Conservation (phyloP, 768 basidiomycete species). For the Panellus pusillus region DNA sequence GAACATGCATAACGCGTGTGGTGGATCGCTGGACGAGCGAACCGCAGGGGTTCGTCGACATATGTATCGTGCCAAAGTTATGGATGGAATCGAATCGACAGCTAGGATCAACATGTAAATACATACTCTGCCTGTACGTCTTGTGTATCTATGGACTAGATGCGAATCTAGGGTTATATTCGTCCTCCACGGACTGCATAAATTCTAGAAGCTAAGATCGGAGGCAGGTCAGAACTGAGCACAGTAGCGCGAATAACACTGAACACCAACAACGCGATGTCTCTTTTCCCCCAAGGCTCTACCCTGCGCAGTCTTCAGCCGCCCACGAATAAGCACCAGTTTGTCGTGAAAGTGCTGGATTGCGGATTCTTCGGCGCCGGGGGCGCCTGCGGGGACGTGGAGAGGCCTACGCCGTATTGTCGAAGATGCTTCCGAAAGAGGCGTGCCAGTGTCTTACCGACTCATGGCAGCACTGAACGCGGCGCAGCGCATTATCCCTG, state of each 20-base stretch:
- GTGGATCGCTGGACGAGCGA: too few species aligned
- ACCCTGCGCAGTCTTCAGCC: conserved; percentile 78
- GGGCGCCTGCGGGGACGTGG: conserved; percentile 49
- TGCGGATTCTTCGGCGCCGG: conserved; percentile 47
- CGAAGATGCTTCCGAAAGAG: too few species aligned
- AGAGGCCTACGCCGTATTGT: conserved; percentile 35
- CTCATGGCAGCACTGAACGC: conserved; percentile 49
- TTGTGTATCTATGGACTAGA: too few species aligned
- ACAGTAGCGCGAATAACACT: too few species aligned
- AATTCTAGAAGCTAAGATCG: conserved; percentile 66
- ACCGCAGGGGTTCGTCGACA: too few species aligned
- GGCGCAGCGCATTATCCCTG: conserved; percentile 52
- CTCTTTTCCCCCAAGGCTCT: conserved; percentile 59
- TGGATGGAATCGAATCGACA: too few species aligned
- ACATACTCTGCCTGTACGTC: too few species aligned
- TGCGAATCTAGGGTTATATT: conserved; percentile 41
- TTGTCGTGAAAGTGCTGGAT: conserved; percentile 89
- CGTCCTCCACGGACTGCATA: conserved; percentile 56
- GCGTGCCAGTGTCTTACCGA: conserved; percentile 19
- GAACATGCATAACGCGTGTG: too few species aligned
- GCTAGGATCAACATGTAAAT: too few species aligned
- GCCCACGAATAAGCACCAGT: conserved; percentile 67
- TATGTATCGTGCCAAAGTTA: too few species aligned
- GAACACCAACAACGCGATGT: conserved; percentile 11
- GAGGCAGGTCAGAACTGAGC: conserved; percentile 77